phyloP scores from a whole-genome alignment of 257 asterid species.

The Nicotiana tomentosiformis region DNA sequence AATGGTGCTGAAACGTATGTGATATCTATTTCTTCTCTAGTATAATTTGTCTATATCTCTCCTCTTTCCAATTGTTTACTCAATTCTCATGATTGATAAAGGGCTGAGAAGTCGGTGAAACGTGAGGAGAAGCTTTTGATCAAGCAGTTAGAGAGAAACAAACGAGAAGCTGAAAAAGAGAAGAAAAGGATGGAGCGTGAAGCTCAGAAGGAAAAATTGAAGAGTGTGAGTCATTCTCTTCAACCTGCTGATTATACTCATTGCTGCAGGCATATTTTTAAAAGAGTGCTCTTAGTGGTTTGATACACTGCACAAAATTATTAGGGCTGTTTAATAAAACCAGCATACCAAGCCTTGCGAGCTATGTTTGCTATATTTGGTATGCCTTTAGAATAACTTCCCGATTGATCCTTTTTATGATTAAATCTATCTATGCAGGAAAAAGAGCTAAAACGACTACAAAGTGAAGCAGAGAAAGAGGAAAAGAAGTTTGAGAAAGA shows the following conservation, averaged over 20 bases:
- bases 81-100: constrained; percentile 29
- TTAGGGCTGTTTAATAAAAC: background rate
- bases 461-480: constrained; percentile 79
- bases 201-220: constrained; percentile 65
- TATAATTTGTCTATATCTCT: constrained; percentile 8
- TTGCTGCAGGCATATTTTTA: background rate
- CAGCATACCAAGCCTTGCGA: background rate
- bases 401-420: background rate
- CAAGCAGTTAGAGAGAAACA: constrained; percentile 75
- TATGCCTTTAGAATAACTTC: background rate
- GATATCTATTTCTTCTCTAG: background rate
- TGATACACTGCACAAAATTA: background rate
- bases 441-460: constrained; percentile 62
- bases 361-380: background rate
- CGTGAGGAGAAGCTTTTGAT: constrained; percentile 42
- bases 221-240: constrained; percentile 42
- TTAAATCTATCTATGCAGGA: constrained; percentile 39
- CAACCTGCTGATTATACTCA: background rate
- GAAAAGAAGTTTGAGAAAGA: constrained; percentile 66
- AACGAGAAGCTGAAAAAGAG: constrained; percentile 70
- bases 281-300: background rate
- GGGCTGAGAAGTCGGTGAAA: constrained; percentile 70
- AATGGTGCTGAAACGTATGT: constrained; percentile 61
- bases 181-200: constrained; percentile 63
- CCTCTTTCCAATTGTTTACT: constrained; percentile 17